Conservation (phyloP, 2,329 filamentous ascomycete genomes). For the Scopulariopsis brevicaulis region DNA sequence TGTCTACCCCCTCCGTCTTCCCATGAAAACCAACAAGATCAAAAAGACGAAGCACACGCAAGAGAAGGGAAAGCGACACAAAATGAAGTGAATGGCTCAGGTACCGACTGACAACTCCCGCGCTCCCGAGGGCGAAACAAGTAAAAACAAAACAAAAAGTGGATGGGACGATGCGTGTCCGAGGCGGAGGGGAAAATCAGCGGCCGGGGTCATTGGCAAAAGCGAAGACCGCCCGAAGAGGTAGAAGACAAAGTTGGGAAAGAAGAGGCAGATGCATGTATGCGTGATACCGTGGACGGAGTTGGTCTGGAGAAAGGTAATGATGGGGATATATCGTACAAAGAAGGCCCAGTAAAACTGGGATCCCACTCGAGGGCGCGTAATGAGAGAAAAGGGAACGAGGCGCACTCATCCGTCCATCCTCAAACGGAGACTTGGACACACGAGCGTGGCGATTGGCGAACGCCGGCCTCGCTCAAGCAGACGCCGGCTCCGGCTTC, state of each 20-base stretch:
- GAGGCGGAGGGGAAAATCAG: too few species aligned
- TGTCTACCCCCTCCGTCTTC: too few species aligned
- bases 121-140: too few species aligned
- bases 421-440: background rate
- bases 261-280: background rate
- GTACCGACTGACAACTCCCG: too few species aligned
- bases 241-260: background rate
- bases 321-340: background rate
- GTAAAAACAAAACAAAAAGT: too few species aligned
- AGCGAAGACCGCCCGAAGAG: too few species aligned
- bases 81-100: too few species aligned
- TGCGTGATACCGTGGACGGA: background rate
- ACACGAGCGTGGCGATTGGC: background rate
- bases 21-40: too few species aligned
- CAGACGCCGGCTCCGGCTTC: background rate
- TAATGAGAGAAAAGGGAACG: background rate
- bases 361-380: background rate
- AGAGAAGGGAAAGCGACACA: too few species aligned
- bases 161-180: too few species aligned
- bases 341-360: background rate
- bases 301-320: background rate
- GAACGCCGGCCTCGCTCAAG: background rate
- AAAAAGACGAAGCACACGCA: too few species aligned
- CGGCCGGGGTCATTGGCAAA: too few species aligned
- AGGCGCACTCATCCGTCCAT: background rate